Evolutionary conservation across 176 grass and related monocot genomes (phyloP), one percentile per base, ranked within the genome.

Genomic region (Bromus sterilis): DNA sequence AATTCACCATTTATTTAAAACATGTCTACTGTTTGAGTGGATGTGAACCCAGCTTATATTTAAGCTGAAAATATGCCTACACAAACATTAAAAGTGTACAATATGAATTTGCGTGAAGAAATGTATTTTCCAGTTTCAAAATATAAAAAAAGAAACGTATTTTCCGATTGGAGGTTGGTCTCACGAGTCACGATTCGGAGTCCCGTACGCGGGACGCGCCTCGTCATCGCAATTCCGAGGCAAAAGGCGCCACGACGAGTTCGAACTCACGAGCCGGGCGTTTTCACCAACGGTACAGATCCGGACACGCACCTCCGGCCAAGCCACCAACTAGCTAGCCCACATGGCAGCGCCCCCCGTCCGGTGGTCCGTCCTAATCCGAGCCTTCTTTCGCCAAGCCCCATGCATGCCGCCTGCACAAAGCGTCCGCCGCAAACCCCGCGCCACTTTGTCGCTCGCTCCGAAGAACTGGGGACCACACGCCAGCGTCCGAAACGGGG

Each of bases 371-470:
- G 14, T 4, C n/a, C 35, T 11, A 18, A 25, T n/a, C 66, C 4
- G 6, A 60, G 37, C 23, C 25, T 4, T 23, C 72, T 89, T 85
- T 82, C 78, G 35, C 82, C 25, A 82, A 66, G 55, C 61, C 82
- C 82, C 41, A 76, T 0, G 4, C 24, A 14, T 41, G 67, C 13
- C 7, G 66, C 5, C 40, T 10, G 41, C 40, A 80, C 74, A 80
- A 61, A 7, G 75, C 41, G 23, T 60, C 37, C 29, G 18, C 80
- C 75, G 80, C 73, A 42, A 87, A 35, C 35, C 26, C 23, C 25
- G 80, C 56, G 80, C 74, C 65, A 78, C 13, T 83, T 83, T n/a
- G 41, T 72, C 44, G 34, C 39, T 12, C 21, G 36, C 49, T 21
- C 49, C 7, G 49, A 6, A 20, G 49, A 11, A 8, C 12, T n/a